A percentile compares a stretch with the other conserved stretches of the same genome.
These are phyloP conservation scores for Cucurbita maxima DNA, from an alignment of 306 rosid genomes.

Conservation along the genomic window DNA sequence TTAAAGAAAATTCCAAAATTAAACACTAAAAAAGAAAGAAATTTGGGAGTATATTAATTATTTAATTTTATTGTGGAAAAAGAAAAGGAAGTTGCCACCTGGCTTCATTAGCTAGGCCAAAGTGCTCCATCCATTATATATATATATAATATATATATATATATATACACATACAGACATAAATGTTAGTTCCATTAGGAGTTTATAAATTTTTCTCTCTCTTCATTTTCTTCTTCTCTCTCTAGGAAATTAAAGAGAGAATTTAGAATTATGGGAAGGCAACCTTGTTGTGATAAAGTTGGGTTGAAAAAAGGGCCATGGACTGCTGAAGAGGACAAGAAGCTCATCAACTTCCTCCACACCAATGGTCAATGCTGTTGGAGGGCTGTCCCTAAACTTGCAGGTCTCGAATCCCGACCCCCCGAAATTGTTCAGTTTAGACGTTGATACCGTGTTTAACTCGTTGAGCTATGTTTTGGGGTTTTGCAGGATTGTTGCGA, in stretches of 20 bases:
- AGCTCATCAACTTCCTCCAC: conserved; percentile 48
- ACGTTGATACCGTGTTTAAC: background rate
- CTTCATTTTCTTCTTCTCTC: background rate
- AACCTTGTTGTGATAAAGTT: conserved; percentile 63
- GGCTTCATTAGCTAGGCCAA: background rate
- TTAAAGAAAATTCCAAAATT: background rate
- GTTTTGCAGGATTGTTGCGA: background rate
- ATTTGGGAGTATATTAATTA: background rate
- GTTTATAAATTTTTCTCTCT: background rate
- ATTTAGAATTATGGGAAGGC: conserved; percentile 36
- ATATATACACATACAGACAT: background rate
- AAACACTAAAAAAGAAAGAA: background rate
- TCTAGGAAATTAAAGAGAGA: background rate
- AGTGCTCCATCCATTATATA: background rate
- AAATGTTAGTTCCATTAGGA: background rate
- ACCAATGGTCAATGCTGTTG: conserved; percentile 62
- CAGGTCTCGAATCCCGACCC: conserved; percentile 23
- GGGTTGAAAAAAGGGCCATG: conserved; percentile 72
- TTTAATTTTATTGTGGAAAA: background rate
- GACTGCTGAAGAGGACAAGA: conserved; percentile 19
- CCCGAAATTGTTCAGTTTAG: too few species aligned
- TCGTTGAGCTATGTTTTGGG: background rate
- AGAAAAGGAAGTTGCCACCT: background rate
- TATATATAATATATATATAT: background rate
- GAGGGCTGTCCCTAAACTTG: conserved; percentile 70